Base-by-base conservation (phyloP, 2,329 filamentous ascomycete genomes). In the Ophiognomonia clavigignenti-juglandacearum region DNA sequence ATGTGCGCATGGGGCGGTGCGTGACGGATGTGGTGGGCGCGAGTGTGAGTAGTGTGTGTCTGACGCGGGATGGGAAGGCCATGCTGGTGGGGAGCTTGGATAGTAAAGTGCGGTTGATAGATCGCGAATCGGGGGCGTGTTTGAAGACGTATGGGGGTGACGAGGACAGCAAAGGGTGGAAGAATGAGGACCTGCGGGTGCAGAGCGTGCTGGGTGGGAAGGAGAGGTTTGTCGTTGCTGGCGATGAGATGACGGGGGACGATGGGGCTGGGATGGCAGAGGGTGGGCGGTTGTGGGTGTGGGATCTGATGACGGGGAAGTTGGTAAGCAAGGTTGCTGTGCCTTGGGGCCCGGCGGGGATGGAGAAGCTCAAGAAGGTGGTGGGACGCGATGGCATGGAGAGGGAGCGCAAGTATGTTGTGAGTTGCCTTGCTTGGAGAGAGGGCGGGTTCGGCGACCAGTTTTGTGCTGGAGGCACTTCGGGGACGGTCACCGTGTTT, bases 241-340 rank as follows among this genome's bases (percentile, higher is more conserved):
- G 92, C 7, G 89, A 90, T 58, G 91, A 96, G 65, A 73, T 78
- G 59, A 67, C 59, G 44, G 37, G 51, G 40, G 35, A 50, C 40
- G 31, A 46, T 32, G 22, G 53, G 56, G 53, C 54, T 47, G 34
- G 48, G 63, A 48, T 2, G 68, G 67, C 3, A 72, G 45, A 43
- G n/a, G 45, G 45, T 13, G 86, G 86, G 3, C 73, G 74, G 58
- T 66, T 90, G 7, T 83, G 84, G 70, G 88, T 82, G 2, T 97
- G 92, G 92, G 90, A 96, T 67, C 69, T 95, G 18, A 63, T 96
- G 45, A 85, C 77, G 6, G 91, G 88, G 1, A 78, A 82, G 45
- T 62, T 86, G 42, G 72, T 80, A 48, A 80, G 85, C 26, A 80
- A 72, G 54, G 66, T 96, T 6, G 66, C 62, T 29, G 70, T 80